Evolutionary conservation across 2,329 filamentous ascomycete species (phyloP).

Genomic region (Fonsecaea monophora): DNA sequence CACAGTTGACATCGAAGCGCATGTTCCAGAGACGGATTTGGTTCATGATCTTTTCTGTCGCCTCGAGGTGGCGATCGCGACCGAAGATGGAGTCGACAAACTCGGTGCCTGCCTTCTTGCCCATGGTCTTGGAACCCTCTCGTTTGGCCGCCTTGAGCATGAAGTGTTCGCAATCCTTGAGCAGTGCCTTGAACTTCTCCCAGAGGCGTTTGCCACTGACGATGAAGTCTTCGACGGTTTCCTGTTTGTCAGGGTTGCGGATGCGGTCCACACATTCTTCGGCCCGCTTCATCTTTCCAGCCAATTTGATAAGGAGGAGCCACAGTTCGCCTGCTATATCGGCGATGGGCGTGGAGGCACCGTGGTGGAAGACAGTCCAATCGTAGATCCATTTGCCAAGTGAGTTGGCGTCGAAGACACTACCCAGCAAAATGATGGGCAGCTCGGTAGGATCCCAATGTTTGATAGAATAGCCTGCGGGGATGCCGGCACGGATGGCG

Average conservation of each 20-base stretch:
- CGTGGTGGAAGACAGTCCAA: constrained; percentile 94
- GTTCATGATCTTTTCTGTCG: constrained; percentile 92
- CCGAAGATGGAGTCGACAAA: constrained; percentile 97
- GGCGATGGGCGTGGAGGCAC: constrained; percentile 79
- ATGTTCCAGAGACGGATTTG: constrained; percentile 86
- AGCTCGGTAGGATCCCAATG: constrained; percentile 97
- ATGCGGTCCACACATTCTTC: constrained; percentile 79
- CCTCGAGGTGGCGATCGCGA: constrained; percentile 84
- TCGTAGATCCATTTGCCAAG: constrained; percentile 99
- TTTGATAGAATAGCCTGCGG: constrained; percentile 89
- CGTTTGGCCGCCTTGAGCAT: constrained; percentile 90
- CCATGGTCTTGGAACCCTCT: constrained; percentile 74
- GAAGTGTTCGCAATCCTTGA: constrained; percentile 89
- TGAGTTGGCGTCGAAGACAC: constrained; percentile 96
- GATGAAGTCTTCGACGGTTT: constrained; percentile 89
- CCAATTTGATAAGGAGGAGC: constrained; percentile 91
- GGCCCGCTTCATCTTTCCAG: constrained; percentile 90
- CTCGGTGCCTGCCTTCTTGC: constrained; percentile 89
- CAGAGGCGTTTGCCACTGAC: constrained; percentile 86
- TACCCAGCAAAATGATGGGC: constrained; percentile 91
- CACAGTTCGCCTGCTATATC: constrained; percentile 94
- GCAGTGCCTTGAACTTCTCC: constrained; percentile 80
- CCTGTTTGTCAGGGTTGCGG: constrained; percentile 72
- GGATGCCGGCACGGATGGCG: constrained; percentile 71
- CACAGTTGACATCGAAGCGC: constrained; percentile 94